Conservation (phyloP, 148 eudicot genomes). For the Vaccinium darrowii region DNA sequence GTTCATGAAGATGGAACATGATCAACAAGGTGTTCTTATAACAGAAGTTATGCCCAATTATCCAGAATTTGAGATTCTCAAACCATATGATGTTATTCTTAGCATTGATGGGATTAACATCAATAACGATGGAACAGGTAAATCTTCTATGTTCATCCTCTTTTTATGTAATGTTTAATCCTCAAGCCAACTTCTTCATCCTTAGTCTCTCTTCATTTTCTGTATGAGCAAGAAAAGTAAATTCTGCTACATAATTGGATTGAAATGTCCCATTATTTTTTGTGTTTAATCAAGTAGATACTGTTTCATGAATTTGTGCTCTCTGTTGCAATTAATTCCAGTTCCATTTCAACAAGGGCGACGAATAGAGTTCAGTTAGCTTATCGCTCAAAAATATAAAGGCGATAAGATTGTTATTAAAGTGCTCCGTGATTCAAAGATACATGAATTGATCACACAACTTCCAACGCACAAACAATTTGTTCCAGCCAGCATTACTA, state of each 20-base stretch:
- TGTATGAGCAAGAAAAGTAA: background rate
- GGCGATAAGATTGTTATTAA: no score
- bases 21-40: constrained; percentile 1
- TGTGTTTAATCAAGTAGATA: background rate
- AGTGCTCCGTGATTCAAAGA: no score
- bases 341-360: no score
- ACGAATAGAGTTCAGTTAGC: no score
- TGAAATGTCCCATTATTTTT: background rate
- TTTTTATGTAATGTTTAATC: background rate
- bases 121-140: background rate
- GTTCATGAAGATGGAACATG: background rate
- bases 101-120: background rate
- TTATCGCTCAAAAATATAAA: no score
- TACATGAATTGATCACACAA: no score
- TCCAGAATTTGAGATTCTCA: background rate
- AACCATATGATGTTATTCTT: background rate
- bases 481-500: no score
- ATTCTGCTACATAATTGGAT: no score
- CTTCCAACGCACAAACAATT: no score
- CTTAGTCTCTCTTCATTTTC: background rate
- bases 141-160: background rate
- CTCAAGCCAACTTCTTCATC: background rate
- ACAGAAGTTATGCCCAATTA: background rate
- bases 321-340: no score
- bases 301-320: background rate